phyloP scores from a whole-genome alignment of 805 yeast species.

The Zygoascus tannicola region DNA sequence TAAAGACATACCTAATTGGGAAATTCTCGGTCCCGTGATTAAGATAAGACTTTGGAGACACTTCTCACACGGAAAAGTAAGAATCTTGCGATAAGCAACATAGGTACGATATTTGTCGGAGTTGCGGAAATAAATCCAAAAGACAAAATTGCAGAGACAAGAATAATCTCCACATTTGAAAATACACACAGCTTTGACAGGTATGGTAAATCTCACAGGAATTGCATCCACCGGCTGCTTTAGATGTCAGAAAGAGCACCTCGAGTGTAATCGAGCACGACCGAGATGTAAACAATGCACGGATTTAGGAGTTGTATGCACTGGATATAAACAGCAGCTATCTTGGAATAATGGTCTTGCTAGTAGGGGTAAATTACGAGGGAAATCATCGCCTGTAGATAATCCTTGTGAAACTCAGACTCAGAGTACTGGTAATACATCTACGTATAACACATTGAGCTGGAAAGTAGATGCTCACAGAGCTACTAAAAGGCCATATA shows the following conservation, averaged over 20 bases:
- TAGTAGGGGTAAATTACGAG: background rate
- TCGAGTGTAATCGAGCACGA: background rate
- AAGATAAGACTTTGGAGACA: too few relatives aligned
- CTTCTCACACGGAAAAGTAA: too few relatives aligned
- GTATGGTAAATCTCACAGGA: background rate
- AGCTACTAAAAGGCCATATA: background rate
- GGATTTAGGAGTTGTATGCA: background rate
- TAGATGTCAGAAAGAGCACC: background rate
- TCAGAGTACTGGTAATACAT: background rate
- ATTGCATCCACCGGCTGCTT: background rate
- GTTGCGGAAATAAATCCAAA: too few relatives aligned
- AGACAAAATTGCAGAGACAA: too few relatives aligned
- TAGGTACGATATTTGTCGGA: too few relatives aligned
- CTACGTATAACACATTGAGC: background rate
- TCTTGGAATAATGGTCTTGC: slow-evolving; percentile 1
- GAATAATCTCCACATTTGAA: too few relatives aligned
- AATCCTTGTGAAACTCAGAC: background rate
- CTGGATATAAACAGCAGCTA: background rate
- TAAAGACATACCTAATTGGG: too few relatives aligned
- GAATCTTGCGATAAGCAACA: too few relatives aligned
- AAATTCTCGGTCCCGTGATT: too few relatives aligned
- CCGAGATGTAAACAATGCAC: background rate
- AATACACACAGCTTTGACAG: too few relatives aligned
- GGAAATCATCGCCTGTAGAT: background rate
- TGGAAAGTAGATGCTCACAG: background rate